phyloP scores from a whole-genome alignment of 2,329 filamentous ascomycete genomes.

The Phyllosticta citriasiana region DNA sequence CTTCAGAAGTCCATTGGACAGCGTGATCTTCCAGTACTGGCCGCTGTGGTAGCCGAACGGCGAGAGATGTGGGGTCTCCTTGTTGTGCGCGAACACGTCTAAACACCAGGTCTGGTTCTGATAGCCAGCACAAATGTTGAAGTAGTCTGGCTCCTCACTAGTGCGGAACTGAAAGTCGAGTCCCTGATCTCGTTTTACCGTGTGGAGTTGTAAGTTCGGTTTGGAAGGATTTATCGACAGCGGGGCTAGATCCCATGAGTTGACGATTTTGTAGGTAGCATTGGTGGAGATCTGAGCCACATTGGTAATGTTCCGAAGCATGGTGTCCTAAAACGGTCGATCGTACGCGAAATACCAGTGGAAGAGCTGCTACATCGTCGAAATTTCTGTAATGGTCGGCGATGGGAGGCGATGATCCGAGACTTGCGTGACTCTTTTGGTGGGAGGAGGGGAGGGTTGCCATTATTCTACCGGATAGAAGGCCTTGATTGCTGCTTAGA shows the following conservation, averaged over 20 bases:
- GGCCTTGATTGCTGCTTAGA: not conserved
- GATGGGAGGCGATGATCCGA: not conserved
- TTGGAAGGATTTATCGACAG: slow-evolving; percentile 1
- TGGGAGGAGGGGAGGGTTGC: not conserved
- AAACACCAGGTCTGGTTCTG: not conserved
- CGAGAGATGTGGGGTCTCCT: not conserved
- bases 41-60: slow-evolving; percentile 2
- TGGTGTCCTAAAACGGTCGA: not conserved
- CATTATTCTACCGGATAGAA: not conserved
- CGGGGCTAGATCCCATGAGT: not conserved
- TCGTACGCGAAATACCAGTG: not conserved
- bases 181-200: not conserved
- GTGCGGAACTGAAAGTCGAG: slow-evolving; percentile 8
- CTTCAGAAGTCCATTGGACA: not conserved
- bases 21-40: slow-evolving; percentile 3
- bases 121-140: slow-evolving; percentile 6
- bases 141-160: not conserved
- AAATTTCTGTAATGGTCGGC: not conserved
- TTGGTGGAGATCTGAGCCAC: slow-evolving; percentile 5
- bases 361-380: not conserved
- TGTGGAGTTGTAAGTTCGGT: not conserved
- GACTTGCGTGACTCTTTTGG: not conserved
- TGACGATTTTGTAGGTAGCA: slow-evolving; percentile 6
- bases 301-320: slow-evolving; percentile 3
- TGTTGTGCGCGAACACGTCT: not conserved